Evolutionary conservation across 2,329 filamentous ascomycete genomes (phyloP), one percentile per base, ranked within the genome.

Genomic region (Hortaea sp.): DNA sequence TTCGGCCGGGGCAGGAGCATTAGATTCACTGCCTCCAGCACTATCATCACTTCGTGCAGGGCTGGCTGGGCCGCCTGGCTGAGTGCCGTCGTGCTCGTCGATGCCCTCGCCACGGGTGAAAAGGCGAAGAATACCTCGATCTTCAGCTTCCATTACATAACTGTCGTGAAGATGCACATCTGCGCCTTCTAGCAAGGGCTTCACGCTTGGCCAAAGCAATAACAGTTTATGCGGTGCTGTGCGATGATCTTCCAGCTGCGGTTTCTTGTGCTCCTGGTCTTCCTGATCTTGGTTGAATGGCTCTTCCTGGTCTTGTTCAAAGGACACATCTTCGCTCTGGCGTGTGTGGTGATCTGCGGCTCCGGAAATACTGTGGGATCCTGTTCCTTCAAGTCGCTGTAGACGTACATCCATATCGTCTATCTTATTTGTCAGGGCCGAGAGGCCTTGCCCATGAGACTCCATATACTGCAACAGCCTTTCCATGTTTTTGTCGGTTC

Each of bases 191-290:
- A 65, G 52, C 49, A 66, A 54, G 53, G 65, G 48, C 57, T 63
- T 41, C 50, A 57, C 71, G 55, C 47, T 65, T 46, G 31, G 86
- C 79, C 60, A 95, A 61, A 51, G 74, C 68, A 60, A 73, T 67
- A 97, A 69, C 12, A 97, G 71, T 51, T 88, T 78, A 43, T 92
- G 86, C 1, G 88, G 88, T n/a, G 88, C 79, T 0, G 89, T 95
- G 0, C 87, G 94, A 60, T 97, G 90, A 54, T 94, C 86, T 29
- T 82, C 78, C 1, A 88, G 85, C 46, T 94, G 85, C 1, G 84
- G 78, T 7, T n/a, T 39, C 10, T 7, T 7, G 20, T 39, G 37
- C 7, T 10, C 9, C 10, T 39, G 10, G 10, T 12, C 10, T 42
- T 1, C 29, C 7, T 31, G 32, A 27, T 39, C 20, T 38, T 31